Conservation (phyloP, 192 early-diverging fungal genomes). For the Coemansia sp. region DNA sequence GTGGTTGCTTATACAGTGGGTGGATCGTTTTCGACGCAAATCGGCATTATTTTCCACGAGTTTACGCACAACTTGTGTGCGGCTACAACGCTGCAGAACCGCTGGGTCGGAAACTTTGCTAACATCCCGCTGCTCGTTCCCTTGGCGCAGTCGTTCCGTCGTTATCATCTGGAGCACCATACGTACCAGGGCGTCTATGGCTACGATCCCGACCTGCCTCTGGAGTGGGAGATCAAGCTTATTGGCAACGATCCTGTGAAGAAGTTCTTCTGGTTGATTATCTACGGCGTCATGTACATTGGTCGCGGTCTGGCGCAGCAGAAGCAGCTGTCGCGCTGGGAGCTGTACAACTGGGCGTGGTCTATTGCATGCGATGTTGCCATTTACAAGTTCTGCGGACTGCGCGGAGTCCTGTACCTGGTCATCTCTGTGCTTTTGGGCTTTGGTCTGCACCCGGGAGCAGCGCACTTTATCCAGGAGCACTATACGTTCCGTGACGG, state of each 20-base stretch:
- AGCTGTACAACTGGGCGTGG: constrained; percentile 77
- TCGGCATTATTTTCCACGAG: constrained; percentile 92
- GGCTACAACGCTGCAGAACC: constrained; percentile 73
- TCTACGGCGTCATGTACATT: constrained; percentile 88
- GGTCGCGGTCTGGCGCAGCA: constrained; percentile 70
- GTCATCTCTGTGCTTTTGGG: constrained; percentile 76
- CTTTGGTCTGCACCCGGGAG: constrained; percentile 87
- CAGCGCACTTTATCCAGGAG: constrained; percentile 97
- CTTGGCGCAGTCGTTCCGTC: constrained; percentile 78
- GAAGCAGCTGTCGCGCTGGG: constrained; percentile 74
- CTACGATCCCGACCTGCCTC: constrained; percentile 91
- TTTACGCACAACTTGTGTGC: constrained; percentile 85
- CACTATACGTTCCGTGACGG: constrained; percentile 94
- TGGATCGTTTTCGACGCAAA: constrained; percentile 77
- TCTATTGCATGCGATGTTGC: constrained; percentile 62
- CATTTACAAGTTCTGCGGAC: constrained; percentile 62
- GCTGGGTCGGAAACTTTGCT: constrained; percentile 77
- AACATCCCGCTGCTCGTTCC: constrained; percentile 87
- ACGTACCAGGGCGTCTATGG: constrained; percentile 95
- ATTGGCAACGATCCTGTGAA: constrained; percentile 67
- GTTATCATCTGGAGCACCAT: constrained; percentile 96
- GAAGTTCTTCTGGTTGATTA: constrained; percentile 81
- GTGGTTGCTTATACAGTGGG: constrained; percentile 76
- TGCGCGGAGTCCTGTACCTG: constrained; percentile 69
- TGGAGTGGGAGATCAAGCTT: constrained; percentile 82